Percentiles rank a stretch among this genome's conserved stretches.
phyloP scores from a whole-genome alignment of 139 green algal genomes.

The Auxenochlorella protothecoides region DNA sequence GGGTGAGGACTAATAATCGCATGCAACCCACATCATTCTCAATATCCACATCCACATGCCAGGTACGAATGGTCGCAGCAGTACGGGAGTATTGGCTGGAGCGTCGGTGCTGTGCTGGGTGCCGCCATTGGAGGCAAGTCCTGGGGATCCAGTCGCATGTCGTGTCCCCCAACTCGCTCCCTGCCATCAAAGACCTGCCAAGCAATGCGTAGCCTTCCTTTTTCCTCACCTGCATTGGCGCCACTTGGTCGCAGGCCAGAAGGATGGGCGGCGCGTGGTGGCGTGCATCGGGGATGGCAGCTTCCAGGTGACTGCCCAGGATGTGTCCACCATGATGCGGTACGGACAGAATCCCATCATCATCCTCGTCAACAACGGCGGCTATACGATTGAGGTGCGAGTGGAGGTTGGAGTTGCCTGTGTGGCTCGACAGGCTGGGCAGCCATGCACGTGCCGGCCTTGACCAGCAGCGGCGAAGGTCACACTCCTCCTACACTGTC shows the following conservation, averaged over 20 bases:
- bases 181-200: too few species aligned
- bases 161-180: too few species aligned
- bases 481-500: neutral
- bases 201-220: too few species aligned
- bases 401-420: neutral
- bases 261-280: constrained; percentile 35
- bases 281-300: constrained; percentile 66
- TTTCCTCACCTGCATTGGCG: too few species aligned
- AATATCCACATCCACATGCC: neutral
- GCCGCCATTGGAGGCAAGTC: constrained; percentile 16
- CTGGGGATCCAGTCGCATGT: too few species aligned
- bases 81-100: constrained; percentile 76
- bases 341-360: constrained; percentile 61
- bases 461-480: neutral
- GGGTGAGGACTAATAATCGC: too few species aligned
- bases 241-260: too few species aligned
- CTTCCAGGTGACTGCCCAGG: constrained; percentile 70
- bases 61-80: constrained; percentile 62
- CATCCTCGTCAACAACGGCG: constrained; percentile 77
- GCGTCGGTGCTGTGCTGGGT: constrained; percentile 60
- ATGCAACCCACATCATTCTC: too few species aligned
- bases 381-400: constrained; percentile 59
- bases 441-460: neutral
- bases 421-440: neutral
- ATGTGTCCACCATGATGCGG: constrained; percentile 67